These are phyloP conservation scores for Colletotrichum viniferum DNA, from an alignment of 2,329 filamentous ascomycete genomes.

Conservation along the genomic window DNA sequence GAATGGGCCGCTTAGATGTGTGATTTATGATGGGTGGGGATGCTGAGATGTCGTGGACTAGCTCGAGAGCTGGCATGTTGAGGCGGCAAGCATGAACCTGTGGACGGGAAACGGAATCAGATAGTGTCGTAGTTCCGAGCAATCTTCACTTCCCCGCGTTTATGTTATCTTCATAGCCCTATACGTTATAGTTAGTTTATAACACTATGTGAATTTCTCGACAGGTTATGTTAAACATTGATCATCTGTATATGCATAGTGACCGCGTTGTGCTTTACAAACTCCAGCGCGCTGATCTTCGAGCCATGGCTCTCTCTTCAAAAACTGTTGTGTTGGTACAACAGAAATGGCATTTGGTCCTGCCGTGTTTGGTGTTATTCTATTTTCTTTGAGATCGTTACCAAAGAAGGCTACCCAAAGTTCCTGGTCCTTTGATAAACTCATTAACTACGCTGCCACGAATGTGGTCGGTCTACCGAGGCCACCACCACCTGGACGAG, in stretches of 20 bases:
- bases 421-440: not conserved
- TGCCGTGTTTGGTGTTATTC: not conserved
- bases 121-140: not conserved
- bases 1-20: not conserved
- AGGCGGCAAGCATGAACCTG: not conserved
- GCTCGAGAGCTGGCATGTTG: not conserved
- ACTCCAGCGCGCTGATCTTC: not conserved
- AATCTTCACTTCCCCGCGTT: not conserved
- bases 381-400: not conserved
- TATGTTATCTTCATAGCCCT: not conserved
- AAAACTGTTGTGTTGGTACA: not conserved
- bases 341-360: not conserved
- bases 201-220: no score
- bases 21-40: not conserved
- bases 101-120: not conserved
- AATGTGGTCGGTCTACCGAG: not conserved
- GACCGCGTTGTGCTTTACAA: not conserved
- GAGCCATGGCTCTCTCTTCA: not conserved
- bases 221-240: not conserved
- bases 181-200: no score
- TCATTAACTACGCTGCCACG: not conserved
- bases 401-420: not conserved
- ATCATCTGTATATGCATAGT: not conserved
- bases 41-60: not conserved
- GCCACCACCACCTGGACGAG: not conserved